Base-by-base conservation (phyloP, 768 basidiomycete genomes). In the Hygrophoropsis aurantiaca region DNA sequence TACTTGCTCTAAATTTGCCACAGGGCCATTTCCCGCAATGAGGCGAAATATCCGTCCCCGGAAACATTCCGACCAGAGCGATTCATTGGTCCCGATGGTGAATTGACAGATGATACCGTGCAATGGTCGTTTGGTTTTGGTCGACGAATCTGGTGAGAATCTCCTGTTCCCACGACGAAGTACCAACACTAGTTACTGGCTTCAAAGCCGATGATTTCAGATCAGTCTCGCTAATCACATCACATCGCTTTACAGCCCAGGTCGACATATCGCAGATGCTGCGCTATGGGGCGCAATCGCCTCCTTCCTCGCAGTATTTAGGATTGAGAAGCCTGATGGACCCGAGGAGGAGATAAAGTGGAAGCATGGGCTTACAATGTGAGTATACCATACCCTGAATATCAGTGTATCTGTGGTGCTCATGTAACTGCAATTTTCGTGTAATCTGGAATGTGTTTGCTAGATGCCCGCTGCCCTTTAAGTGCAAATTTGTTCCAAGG, bases 31-130 rank as follows among this genome's bases (percentile, higher is more conserved):
- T 47, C 59, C 2, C 61, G 63, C 16, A 64, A 72, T 44, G 53
- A 56, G 24, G 46, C 52, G 3, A 53, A 67, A 4, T 76, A 70
- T 44, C 43, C 58, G 0, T 50, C 72, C 35, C 71, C 75, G 0
- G 43, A 65, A 4, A 48, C 42, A 10, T 75, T 71, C 53, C 47
- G 54, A 15, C 74, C 74, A 5, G 62, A 67, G 7, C 58, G 72
- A 2, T 74, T 64, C 43, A 51, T 74, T 2, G 3, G 19, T 13
- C 24, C 19, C 19, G 42, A 43, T 27, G 42, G 42, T 9, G 16
- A 25, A 6, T 25, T 43, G 11, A 43, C 23, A 3, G 11, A 21
- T 43, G 42, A 43, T 26, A 43, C 42, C 1, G 27, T 43, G 23
- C 7, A 5, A 0, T 18, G 20, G 19, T 11, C 11, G 11, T 43